Base-by-base conservation (phyloP, 2,329 filamentous ascomycete species). In the Ilyonectria sp. region DNA sequence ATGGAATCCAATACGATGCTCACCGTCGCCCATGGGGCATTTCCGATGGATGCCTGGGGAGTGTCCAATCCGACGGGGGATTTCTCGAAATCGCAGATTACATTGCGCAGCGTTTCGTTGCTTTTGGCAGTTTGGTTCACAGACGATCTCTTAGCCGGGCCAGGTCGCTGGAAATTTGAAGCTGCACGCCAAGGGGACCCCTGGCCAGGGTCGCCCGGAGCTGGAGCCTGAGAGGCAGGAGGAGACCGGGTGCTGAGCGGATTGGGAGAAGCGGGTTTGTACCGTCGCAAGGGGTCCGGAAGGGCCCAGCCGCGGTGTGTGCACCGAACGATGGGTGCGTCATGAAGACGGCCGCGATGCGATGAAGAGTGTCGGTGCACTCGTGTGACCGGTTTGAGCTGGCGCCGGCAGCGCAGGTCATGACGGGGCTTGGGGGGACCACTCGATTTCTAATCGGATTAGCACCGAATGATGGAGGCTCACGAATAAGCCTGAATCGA, bases 111-210 rank as follows among this genome's bases (percentile, higher is more conserved):
- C 46, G 63, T 71, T 66, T 63, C 67, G 63, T 74, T 75, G 60
- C 67, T 62, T 71, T 61, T 60, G 65, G 63, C 31, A 54, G 62
- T 50, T 65, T 71, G 68, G 73, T 53, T 66, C 63, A 64, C 40
- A 57, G 67, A 65, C 60, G 57, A 74, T 69, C 65, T 60, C 59
- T 46, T 49, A 54, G 58, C 59, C 35, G 23, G 49, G 67, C 69
- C 70, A 69, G 55, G 66, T 69, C 63, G 54, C 57, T 75, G 70
- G 74, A 76, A 76, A 76, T 76, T 76, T 76, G 74, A 70, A 76
- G 64, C 68, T 71, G 73, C 74, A 71, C 46, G 72, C 71, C 65
- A 71, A 73, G 69, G 61, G 69, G 70, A 65, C 74, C 74, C 74
- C 74, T 76, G 65, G 64, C 73, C 65, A 72, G 74, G 74, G 70